These are phyloP conservation scores for Periconia sp. DNA, from an alignment of 2,329 filamentous ascomycete species.

Conservation along the genomic window DNA sequence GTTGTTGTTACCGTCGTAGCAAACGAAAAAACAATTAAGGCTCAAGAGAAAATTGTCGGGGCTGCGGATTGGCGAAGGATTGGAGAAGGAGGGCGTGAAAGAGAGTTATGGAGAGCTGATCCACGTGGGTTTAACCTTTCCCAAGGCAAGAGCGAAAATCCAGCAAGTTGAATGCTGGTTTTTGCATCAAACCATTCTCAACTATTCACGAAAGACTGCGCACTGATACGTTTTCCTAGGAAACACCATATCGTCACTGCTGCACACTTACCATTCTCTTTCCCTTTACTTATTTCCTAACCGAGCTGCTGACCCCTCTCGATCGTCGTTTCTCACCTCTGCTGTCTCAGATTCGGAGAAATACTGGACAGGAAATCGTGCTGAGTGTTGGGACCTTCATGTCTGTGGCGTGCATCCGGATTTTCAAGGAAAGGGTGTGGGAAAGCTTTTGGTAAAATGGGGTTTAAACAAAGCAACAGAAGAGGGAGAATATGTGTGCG, in stretches of 20 bases:
- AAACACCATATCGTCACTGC: conserved; percentile 21
- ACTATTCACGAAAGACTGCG: too few relatives aligned
- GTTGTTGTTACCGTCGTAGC: conserved; percentile 21
- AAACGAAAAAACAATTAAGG: too few relatives aligned
- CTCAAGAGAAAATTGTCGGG: conserved; percentile 23
- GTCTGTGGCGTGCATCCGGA: conserved; percentile 41
- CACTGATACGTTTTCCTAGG: conserved; percentile 14
- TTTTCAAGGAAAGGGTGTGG: conserved; percentile 45
- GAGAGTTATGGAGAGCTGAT: conserved; percentile 22
- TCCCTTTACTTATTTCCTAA: conserved; percentile 29
- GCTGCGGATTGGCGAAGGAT: conserved; percentile 38
- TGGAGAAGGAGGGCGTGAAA: conserved; percentile 23
- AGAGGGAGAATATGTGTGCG: conserved; percentile 29
- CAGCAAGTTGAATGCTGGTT: not conserved
- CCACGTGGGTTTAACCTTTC: conserved; percentile 22
- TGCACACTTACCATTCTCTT: conserved; percentile 17
- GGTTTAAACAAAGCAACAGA: conserved; percentile 42
- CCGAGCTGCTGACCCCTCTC: conserved; percentile 31
- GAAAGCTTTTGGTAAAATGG: conserved; percentile 46
- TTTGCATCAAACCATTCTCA: not conserved
- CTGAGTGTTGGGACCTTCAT: conserved; percentile 36
- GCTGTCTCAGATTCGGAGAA: conserved; percentile 25
- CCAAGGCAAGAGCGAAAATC: too few relatives aligned
- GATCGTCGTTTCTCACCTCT: conserved; percentile 22
- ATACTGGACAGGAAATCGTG: conserved; percentile 32